These are phyloP conservation scores for Trapa bicornis DNA, from an alignment of 345 rosid genomes.

Conservation along the genomic window DNA sequence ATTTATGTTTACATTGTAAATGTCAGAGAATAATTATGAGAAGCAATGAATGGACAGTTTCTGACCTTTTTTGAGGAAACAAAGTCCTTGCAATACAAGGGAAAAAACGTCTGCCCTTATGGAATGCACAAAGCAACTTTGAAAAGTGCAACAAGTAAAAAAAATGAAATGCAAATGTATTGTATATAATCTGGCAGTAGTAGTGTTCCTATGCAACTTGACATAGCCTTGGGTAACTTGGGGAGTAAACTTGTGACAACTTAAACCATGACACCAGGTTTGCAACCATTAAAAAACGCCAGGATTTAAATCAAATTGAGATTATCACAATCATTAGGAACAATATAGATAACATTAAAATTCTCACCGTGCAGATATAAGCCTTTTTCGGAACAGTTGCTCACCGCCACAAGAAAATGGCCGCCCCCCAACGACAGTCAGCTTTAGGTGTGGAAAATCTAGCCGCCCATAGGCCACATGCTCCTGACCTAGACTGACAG, in stretches of 20 bases:
- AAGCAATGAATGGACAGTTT: too few relatives aligned
- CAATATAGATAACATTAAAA: neutral
- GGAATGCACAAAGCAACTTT: too few relatives aligned
- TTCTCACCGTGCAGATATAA: conserved; percentile 47
- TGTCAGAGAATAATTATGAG: too few relatives aligned
- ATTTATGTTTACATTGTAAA: too few relatives aligned
- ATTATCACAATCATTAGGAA: neutral
- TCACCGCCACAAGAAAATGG: conserved; percentile 84
- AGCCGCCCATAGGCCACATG: conserved; percentile 62
- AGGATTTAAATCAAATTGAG: neutral
- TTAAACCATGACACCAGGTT: neutral
- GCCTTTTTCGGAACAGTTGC: conserved; percentile 37
- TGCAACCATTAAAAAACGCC: too few relatives aligned
- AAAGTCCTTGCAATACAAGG: too few relatives aligned
- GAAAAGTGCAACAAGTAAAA: too few relatives aligned
- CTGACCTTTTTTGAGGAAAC: too few relatives aligned
- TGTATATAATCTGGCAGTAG: too few relatives aligned
- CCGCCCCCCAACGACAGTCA: conserved; percentile 78
- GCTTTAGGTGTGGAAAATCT: conserved; percentile 56
- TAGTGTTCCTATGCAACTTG: neutral
- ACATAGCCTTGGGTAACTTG: neutral
- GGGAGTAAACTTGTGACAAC: neutral
- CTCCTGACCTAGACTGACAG: conserved; percentile 62
- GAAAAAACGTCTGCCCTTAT: too few relatives aligned
- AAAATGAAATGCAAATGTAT: too few relatives aligned